Evolutionary conservation across 176 grass and related monocot species (phyloP).

Genomic region (Juncus inflexus): DNA sequence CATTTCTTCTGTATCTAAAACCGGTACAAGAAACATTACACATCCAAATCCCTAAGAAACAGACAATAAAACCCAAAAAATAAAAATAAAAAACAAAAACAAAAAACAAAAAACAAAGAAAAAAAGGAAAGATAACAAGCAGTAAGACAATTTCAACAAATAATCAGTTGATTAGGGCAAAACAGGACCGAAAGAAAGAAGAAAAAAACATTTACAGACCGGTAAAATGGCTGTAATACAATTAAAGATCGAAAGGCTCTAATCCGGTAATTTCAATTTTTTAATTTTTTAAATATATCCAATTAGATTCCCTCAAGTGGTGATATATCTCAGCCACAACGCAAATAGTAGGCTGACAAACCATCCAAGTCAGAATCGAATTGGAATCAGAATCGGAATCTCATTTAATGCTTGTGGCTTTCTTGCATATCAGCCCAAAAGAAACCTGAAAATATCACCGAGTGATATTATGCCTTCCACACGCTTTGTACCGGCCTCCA

Average conservation of each 20-base stretch:
- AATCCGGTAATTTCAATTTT: constrained; percentile 30
- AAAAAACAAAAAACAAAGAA: neutral
- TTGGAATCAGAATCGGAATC: constrained; percentile 24
- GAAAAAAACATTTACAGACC: constrained; percentile 69
- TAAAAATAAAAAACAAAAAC: constrained; percentile 22
- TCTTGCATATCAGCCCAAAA: constrained; percentile 48
- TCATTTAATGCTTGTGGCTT: constrained; percentile 14
- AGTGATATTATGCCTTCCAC: constrained; percentile 97
- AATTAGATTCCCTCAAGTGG: constrained; percentile 28
- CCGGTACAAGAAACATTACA: constrained; percentile 31
- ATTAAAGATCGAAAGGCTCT: constrained; percentile 36
- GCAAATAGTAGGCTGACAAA: constrained; percentile 38
- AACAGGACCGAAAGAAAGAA: constrained; percentile 20
- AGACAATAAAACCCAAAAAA: constrained; percentile 24
- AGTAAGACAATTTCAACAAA: constrained; percentile 67
- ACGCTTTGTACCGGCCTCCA: constrained; percentile 94
- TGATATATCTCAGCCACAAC: constrained; percentile 30
- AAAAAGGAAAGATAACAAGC: constrained; percentile 24
- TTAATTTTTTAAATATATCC: too few relatives aligned
- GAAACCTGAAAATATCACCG: constrained; percentile 82
- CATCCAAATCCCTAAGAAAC: constrained; percentile 23
- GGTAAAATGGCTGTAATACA: constrained; percentile 44
- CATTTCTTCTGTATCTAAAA: constrained; percentile 12
- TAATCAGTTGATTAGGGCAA: constrained; percentile 44
- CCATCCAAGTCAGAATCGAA: constrained; percentile 45